These are phyloP conservation scores for Xylaria hypoxylon DNA, from an alignment of 2,329 filamentous ascomycete genomes.

Conservation along the genomic window DNA sequence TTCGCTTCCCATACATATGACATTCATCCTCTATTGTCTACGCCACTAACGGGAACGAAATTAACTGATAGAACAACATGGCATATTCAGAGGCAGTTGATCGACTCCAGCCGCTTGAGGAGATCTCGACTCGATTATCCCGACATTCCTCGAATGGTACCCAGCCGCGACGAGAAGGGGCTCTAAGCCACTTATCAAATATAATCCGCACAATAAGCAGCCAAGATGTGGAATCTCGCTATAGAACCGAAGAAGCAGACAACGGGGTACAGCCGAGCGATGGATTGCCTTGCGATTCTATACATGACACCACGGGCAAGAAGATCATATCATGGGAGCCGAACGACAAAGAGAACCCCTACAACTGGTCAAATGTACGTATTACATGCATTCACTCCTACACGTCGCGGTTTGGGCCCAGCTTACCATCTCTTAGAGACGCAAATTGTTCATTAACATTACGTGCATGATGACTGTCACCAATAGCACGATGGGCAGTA, in stretches of 20 bases:
- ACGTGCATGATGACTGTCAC: slow-evolving; percentile 70
- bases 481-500: slow-evolving; percentile 75
- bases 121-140: slow-evolving; percentile 23
- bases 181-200: slow-evolving; percentile 39
- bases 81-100: slow-evolving; percentile 14
- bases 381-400: background rate
- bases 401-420: background rate
- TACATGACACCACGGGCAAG: slow-evolving; percentile 43
- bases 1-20: slow-evolving; percentile 6
- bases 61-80: slow-evolving; percentile 13
- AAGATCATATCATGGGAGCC: slow-evolving; percentile 59
- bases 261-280: slow-evolving; percentile 45
- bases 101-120: slow-evolving; percentile 13
- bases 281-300: slow-evolving; percentile 31
- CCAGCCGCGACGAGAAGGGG: background rate
- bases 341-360: slow-evolving; percentile 64
- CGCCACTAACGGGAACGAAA: background rate
- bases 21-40: background rate
- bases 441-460: slow-evolving; percentile 66
- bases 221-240: slow-evolving; percentile 56
- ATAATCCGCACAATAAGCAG: slow-evolving; percentile 51
- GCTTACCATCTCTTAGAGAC: slow-evolving; percentile 53
- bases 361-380: slow-evolving; percentile 61
- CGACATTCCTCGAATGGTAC: slow-evolving; percentile 23
- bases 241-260: slow-evolving; percentile 57